These are phyloP conservation scores for Cladosporium sp. DNA, from an alignment of 2,329 filamentous ascomycete genomes.

Conservation along the genomic window DNA sequence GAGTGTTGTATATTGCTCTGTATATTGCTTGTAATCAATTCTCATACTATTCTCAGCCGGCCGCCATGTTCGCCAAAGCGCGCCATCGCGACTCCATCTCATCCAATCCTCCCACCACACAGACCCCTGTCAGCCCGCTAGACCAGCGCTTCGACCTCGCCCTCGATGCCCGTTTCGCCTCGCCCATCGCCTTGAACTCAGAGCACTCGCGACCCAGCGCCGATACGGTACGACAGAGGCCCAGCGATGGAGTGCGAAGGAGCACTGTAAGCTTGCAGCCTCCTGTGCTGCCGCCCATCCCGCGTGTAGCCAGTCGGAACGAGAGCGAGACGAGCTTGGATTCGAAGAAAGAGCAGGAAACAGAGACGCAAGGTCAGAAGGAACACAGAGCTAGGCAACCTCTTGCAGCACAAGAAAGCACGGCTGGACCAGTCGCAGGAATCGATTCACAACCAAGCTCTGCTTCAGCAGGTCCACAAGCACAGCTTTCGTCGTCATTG, in stretches of 20 bases:
- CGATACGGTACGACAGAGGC: slow-evolving; percentile 16
- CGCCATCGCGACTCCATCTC: slow-evolving; percentile 9
- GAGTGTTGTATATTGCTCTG: too few species aligned
- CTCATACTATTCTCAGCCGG: not conserved
- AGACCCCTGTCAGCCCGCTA: slow-evolving; percentile 8
- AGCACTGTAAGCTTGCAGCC: slow-evolving; percentile 28
- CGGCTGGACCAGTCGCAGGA: not conserved
- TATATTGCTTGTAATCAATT: too few species aligned
- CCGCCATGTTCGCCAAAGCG: slow-evolving; percentile 11
- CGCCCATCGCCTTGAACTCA: slow-evolving; percentile 2
- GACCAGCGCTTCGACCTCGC: slow-evolving; percentile 6
- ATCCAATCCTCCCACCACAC: not conserved
- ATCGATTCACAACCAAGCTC: not conserved
- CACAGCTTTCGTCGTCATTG: not conserved
- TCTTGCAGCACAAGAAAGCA: not conserved
- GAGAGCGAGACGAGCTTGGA: not conserved
- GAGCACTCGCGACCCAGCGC: slow-evolving; percentile 7
- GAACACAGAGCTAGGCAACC: not conserved
- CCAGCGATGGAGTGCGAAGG: slow-evolving; percentile 21
- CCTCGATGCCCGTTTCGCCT: not conserved
- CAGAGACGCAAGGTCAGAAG: not conserved
- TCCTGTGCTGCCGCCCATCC: slow-evolving; percentile 42
- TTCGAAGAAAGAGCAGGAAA: slow-evolving; percentile 1
- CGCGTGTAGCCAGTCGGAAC: slow-evolving; percentile 30
- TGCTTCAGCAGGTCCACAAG: not conserved